Conservation (phyloP, 164 flowering plant genomes). For the Berberis vulgaris region DNA sequence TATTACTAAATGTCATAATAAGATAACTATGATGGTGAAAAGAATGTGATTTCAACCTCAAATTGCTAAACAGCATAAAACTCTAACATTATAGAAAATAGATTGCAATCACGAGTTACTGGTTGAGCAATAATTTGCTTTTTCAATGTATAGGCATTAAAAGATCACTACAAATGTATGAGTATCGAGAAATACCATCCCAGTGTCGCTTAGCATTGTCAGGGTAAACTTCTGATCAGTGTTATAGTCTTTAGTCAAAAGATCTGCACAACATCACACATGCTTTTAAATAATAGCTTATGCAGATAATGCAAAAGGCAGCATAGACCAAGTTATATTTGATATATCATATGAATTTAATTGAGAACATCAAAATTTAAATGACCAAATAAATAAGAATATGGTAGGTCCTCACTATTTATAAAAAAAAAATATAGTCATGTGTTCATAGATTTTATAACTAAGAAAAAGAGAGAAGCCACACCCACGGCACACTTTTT, state of each 20-base stretch:
- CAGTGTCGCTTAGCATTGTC: slow-evolving; percentile 36
- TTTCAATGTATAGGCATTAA: not conserved
- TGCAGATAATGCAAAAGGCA: not conserved
- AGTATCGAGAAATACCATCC: slow-evolving; percentile 38
- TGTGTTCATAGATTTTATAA: no score
- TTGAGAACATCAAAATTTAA: no score
- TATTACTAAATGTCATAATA: not conserved
- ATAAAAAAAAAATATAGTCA: no score
- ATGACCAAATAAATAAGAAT: no score
- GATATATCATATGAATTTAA: not conserved
- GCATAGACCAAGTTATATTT: not conserved
- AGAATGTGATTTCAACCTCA: not conserved
- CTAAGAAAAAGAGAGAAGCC: no score
- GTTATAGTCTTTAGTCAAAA: slow-evolving; percentile 65
- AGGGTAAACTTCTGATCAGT: slow-evolving; percentile 58
- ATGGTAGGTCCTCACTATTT: no score
- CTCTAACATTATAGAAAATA: not conserved
- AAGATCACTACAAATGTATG: not conserved
- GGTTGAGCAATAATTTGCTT: not conserved
- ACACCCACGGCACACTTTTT: no score
- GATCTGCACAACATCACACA: slow-evolving; percentile 35
- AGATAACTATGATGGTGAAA: not conserved
- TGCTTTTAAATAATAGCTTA: not conserved
- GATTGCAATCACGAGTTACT: not conserved
- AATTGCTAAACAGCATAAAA: not conserved